phyloP scores from a whole-genome alignment of 2,329 filamentous ascomycete species.

The Monilinia fructigena region DNA sequence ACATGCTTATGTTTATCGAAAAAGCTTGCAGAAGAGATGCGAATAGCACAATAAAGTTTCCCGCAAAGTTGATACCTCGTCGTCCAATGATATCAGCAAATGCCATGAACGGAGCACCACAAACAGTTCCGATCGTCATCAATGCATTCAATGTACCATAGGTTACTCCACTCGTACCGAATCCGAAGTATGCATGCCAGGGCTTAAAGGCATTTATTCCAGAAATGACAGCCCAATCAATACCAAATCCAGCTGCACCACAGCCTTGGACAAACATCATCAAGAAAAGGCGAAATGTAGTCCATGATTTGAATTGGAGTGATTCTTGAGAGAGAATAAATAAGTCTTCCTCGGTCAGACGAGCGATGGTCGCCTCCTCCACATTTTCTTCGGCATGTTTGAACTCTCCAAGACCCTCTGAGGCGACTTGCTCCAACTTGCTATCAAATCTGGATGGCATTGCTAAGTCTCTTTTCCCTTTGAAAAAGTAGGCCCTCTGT shows the following conservation, averaged over 20 bases:
- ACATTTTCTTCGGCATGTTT: constrained; percentile 42
- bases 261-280: constrained; percentile 49
- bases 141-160: constrained; percentile 46
- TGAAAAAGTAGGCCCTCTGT: neutral
- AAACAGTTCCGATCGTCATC: constrained; percentile 49
- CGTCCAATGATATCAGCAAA: constrained; percentile 53
- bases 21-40: constrained; percentile 41
- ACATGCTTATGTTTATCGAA: constrained; percentile 30
- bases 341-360: constrained; percentile 49
- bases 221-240: constrained; percentile 51
- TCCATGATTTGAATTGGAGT: constrained; percentile 44
- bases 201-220: constrained; percentile 46
- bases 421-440: neutral
- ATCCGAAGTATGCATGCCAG: constrained; percentile 48
- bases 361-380: constrained; percentile 47
- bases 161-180: constrained; percentile 43
- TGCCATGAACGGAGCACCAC: constrained; percentile 50
- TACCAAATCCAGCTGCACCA: constrained; percentile 45
- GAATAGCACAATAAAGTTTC: constrained; percentile 48
- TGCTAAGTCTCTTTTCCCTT: neutral
- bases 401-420: constrained; percentile 33
- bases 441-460: constrained; percentile 3
- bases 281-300: constrained; percentile 44
- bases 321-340: constrained; percentile 45
- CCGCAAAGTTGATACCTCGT: constrained; percentile 49